Conservation (phyloP, 768 basidiomycete species). For the Fibroporia radiculosa region DNA sequence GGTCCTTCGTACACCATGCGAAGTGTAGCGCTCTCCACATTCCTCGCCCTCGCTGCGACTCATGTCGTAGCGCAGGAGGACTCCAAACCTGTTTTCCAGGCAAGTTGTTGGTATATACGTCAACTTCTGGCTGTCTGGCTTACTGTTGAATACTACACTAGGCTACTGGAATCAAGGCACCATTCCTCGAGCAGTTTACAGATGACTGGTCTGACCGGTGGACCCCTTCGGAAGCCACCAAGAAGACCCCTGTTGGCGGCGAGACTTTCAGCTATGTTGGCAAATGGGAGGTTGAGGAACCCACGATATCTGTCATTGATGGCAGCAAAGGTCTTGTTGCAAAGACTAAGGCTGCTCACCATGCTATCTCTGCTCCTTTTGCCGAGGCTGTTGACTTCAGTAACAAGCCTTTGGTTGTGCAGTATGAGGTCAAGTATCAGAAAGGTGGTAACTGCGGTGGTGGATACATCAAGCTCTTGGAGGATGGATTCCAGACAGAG, state of each 20-base stretch:
- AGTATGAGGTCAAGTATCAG: slow-evolving; percentile 99
- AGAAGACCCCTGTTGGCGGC: slow-evolving; percentile 92
- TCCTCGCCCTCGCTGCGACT: slow-evolving; percentile 61
- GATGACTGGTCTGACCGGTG: slow-evolving; percentile 86
- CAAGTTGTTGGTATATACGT: slow-evolving; percentile 25
- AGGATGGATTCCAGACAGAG: slow-evolving; percentile 88
- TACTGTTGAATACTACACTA: slow-evolving; percentile 23
- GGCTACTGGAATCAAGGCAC: slow-evolving; percentile 74
- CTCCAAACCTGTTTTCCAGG: slow-evolving; percentile 64
- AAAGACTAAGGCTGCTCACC: slow-evolving; percentile 95
- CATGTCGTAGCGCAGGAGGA: slow-evolving; percentile 57
- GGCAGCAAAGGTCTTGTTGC: slow-evolving; percentile 92
- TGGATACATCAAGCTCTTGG: slow-evolving; percentile 95
- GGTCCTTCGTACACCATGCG: slow-evolving; percentile 79
- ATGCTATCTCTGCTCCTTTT: slow-evolving; percentile 96
- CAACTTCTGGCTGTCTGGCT: neutral
- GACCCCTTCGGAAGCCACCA: slow-evolving; percentile 95
- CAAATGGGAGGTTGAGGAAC: slow-evolving; percentile 93
- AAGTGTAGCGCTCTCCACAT: slow-evolving; percentile 75
- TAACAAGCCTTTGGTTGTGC: slow-evolving; percentile 83
- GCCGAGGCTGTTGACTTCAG: slow-evolving; percentile 68
- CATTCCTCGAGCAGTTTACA: slow-evolving; percentile 96
- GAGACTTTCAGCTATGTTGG: slow-evolving; percentile 98
- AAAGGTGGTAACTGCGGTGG: slow-evolving; percentile 99
- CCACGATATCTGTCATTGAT: slow-evolving; percentile 62